These are phyloP conservation scores for Hemerocallis citrina DNA, from an alignment of 106 monocot species.

Conservation along the genomic window DNA sequence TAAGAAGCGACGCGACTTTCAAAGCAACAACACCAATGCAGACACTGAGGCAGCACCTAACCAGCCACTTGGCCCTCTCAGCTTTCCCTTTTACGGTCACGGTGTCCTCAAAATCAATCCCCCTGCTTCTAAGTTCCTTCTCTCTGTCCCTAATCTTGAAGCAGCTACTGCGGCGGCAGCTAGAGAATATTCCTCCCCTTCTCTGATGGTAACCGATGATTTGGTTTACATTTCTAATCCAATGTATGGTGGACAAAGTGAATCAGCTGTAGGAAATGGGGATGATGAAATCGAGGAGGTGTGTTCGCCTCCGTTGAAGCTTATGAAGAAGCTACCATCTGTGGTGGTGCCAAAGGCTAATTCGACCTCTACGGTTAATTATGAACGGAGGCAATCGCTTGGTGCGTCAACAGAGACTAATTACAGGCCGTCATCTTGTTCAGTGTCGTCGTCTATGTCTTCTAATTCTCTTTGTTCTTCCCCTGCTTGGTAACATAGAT, in stretches of 20 bases:
- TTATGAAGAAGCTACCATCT: slow-evolving; percentile 23
- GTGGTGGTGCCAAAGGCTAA: not conserved
- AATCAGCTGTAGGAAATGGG: not conserved
- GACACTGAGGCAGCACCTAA: not conserved
- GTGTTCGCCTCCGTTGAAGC: slow-evolving; percentile 13
- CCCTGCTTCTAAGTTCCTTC: slow-evolving; percentile 13
- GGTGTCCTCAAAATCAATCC: slow-evolving; percentile 26
- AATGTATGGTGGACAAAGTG: slow-evolving; percentile 8
- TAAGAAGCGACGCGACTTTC: not conserved
- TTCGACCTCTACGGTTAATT: not conserved
- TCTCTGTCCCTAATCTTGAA: slow-evolving; percentile 10
- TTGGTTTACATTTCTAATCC: slow-evolving; percentile 27
- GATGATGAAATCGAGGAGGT: not conserved
- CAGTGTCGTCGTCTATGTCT: too few relatives aligned
- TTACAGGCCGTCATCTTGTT: slow-evolving; percentile 5
- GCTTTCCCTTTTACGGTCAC: slow-evolving; percentile 17
- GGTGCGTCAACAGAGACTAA: slow-evolving; percentile 18
- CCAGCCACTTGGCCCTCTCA: not conserved
- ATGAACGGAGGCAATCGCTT: slow-evolving; percentile 6
- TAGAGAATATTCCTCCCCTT: not conserved
- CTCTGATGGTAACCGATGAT: not conserved
- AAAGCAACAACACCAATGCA: not conserved
- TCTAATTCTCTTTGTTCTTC: slow-evolving; percentile 21
- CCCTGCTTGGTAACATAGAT: slow-evolving; percentile 24
- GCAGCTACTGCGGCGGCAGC: not conserved